Percentiles rank a stretch among this genome's conserved stretches.
phyloP scores from a whole-genome alignment of 495 filamentous ascomycete species.

The Thozetella sp. region DNA sequence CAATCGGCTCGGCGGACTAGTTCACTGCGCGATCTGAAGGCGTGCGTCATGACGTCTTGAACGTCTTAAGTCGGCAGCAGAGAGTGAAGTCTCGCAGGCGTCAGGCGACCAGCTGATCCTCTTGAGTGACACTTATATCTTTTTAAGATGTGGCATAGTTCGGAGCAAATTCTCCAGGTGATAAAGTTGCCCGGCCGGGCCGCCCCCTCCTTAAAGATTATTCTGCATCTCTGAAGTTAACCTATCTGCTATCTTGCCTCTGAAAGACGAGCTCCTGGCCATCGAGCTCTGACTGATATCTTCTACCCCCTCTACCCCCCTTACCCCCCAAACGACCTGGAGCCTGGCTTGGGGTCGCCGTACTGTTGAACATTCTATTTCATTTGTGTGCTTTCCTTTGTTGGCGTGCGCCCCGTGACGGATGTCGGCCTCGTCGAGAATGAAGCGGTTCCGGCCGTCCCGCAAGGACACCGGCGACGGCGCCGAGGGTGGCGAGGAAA shows the following conservation, averaged over 20 bases:
- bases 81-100: not conserved
- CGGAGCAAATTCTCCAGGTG: not conserved
- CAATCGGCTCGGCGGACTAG: conserved; percentile 11
- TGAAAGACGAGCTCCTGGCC: no score
- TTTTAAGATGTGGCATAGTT: not conserved
- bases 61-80: not conserved
- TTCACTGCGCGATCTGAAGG: conserved; percentile 4
- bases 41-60: conserved; percentile 9
- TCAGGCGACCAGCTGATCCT: not conserved
- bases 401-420: no score
- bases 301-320: no score
- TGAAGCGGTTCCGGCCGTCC: not conserved
- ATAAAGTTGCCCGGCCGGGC: no score
- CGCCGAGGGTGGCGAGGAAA: not conserved
- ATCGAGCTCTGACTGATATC: no score
- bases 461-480: not conserved
- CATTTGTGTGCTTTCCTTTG: no score
- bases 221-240: no score
- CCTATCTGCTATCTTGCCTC: no score
- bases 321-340: no score
- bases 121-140: not conserved
- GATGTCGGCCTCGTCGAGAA: conserved; percentile 19
- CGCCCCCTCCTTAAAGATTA: no score
- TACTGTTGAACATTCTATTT: no score
- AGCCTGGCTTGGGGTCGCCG: no score